phyloP scores from a whole-genome alignment of 208 protist species.

The Acanthamoeba lenticulata region DNA sequence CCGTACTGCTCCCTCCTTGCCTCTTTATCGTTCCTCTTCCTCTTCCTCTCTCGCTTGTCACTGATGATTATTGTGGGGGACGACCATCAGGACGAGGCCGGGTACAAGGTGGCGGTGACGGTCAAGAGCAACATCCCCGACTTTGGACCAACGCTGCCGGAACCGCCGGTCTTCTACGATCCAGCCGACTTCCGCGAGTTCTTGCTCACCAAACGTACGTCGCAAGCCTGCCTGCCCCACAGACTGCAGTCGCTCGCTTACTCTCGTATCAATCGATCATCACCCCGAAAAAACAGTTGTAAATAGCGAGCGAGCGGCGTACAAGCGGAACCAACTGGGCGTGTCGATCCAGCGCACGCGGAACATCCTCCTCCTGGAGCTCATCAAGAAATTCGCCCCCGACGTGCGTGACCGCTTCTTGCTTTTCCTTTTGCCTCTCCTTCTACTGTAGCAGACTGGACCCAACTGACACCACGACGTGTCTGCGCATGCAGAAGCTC shows the following conservation, averaged over 20 bases:
- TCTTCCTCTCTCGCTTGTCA: neutral
- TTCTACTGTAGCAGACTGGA: neutral
- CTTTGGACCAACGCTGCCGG: slow-evolving; percentile 16
- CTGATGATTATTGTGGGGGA: no score
- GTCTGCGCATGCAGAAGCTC: neutral
- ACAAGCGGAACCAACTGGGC: neutral
- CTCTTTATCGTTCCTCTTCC: neutral
- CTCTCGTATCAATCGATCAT: neutral
- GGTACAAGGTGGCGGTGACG: slow-evolving; percentile 39
- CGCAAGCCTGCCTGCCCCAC: no score
- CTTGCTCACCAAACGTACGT: slow-evolving; percentile 55
- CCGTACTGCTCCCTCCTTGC: neutral
- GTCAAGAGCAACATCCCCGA: slow-evolving; percentile 53
- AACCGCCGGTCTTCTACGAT: slow-evolving; percentile 27
- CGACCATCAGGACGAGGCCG: neutral
- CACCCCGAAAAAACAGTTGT: neutral
- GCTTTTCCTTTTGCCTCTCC: neutral
- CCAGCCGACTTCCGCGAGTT: slow-evolving; percentile 29
- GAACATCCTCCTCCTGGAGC: slow-evolving; percentile 28
- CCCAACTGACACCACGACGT: no score
- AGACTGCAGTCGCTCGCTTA: neutral
- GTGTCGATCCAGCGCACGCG: slow-evolving; percentile 21
- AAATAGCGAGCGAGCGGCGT: slow-evolving; percentile 58
- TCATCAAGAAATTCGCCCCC: slow-evolving; percentile 27
- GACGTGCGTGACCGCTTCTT: neutral